phyloP scores from a whole-genome alignment of 208 protist species.

The Spongospora subterranea region DNA sequence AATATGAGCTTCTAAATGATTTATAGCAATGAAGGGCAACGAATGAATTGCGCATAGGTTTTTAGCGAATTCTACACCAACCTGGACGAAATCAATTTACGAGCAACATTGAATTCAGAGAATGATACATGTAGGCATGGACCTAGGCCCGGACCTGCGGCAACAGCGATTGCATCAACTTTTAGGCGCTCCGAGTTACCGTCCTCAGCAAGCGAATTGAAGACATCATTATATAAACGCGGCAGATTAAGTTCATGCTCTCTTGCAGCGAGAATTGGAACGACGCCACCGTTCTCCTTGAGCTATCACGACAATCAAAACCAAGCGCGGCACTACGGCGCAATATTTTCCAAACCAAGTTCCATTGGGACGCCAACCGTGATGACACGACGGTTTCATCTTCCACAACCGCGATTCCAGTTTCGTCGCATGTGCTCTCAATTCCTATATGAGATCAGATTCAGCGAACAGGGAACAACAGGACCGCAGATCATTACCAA shows the following conservation, averaged over 20 bases:
- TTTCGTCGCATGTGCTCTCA: slow-evolving; percentile 53
- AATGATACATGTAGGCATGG: slow-evolving; percentile 9
- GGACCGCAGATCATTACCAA: background rate
- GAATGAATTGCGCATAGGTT: background rate
- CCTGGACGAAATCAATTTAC: background rate
- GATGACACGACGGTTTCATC: background rate
- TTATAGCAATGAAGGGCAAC: background rate
- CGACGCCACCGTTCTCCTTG: slow-evolving; percentile 34
- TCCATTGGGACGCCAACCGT: slow-evolving; percentile 18
- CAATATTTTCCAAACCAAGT: background rate
- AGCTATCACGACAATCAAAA: background rate
- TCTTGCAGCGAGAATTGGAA: slow-evolving; percentile 13
- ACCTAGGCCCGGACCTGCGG: slow-evolving; percentile 3
- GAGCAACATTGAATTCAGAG: background rate
- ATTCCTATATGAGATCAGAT: slow-evolving; percentile 3
- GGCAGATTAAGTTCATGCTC: slow-evolving; percentile 15
- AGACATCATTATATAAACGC: background rate
- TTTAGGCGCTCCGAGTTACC: background rate
- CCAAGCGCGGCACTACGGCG: background rate
- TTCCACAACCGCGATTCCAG: background rate
- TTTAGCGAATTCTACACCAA: slow-evolving; percentile 19
- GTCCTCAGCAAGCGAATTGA: background rate
- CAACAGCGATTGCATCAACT: slow-evolving; percentile 34
- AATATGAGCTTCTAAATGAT: slow-evolving; percentile 27
- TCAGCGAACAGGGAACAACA: too few relatives aligned